Percentiles rank a stretch among this genome's conserved stretches.
These are phyloP conservation scores for Camellia lanceoleosa DNA, from an alignment of 148 eudicot species.

Conservation along the genomic window DNA sequence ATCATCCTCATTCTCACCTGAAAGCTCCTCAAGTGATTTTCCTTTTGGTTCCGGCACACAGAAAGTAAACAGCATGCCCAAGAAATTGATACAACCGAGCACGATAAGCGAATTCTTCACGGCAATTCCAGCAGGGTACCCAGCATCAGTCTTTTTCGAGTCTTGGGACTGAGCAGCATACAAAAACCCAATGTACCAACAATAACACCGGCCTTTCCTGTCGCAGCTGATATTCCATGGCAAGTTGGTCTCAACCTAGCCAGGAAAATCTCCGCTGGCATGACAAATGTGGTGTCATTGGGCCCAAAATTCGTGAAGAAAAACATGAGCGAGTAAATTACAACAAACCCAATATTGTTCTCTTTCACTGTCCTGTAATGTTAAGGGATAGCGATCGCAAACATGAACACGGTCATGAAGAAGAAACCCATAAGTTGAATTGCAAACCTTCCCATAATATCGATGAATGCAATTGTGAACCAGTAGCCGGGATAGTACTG, in stretches of 20 bases:
- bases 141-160: slow-evolving; percentile 29
- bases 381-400: slow-evolving; percentile 64
- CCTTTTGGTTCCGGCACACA: slow-evolving; percentile 62
- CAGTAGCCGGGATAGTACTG: slow-evolving; percentile 73
- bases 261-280: slow-evolving; percentile 63
- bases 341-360: slow-evolving; percentile 43
- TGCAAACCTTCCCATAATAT: slow-evolving; percentile 50
- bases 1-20: slow-evolving; percentile 33
- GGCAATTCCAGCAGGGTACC: slow-evolving; percentile 60
- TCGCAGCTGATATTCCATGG: slow-evolving; percentile 66
- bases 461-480: slow-evolving; percentile 67
- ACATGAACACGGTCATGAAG: slow-evolving; percentile 82
- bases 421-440: slow-evolving; percentile 68
- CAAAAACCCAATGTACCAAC: slow-evolving; percentile 59
- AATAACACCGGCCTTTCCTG: slow-evolving; percentile 64
- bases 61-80: slow-evolving; percentile 51
- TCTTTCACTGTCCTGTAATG: slow-evolving; percentile 38
- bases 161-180: slow-evolving; percentile 43
- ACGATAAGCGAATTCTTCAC: slow-evolving; percentile 45
- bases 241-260: slow-evolving; percentile 58
- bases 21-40: slow-evolving; percentile 49
- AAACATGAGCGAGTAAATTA: slow-evolving; percentile 53
- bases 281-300: slow-evolving; percentile 61
- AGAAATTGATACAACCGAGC: slow-evolving; percentile 37
- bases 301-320: slow-evolving; percentile 74